Conservation (phyloP, 108 stramenopile species). For the Cyclotella baltica region DNA sequence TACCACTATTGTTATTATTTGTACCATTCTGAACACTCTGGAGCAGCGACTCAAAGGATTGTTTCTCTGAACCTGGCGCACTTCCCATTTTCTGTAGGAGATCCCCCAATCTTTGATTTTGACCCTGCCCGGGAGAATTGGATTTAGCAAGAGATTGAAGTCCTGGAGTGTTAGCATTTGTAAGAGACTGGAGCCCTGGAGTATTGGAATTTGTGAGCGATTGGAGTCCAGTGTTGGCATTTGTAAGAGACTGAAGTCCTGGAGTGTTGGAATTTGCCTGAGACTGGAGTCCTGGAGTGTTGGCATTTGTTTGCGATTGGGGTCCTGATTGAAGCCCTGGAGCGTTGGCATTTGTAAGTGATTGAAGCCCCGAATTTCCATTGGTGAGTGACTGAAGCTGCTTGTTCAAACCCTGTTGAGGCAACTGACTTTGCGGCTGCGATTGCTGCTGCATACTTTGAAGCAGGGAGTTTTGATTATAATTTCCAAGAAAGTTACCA, state of each 20-base stretch:
- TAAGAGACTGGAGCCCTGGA: no score
- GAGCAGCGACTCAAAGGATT: constrained; percentile 18
- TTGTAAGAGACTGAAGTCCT: background rate
- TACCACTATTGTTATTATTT: constrained; percentile 12
- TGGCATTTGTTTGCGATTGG: background rate
- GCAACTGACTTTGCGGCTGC: constrained; percentile 12
- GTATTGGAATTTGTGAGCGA: background rate
- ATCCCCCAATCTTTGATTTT: constrained; percentile 9
- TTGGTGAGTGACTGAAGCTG: background rate
- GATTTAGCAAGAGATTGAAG: background rate
- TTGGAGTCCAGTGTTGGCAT: background rate
- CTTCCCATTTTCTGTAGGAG: constrained; percentile 38
- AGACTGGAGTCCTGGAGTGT: no score
- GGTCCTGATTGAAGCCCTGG: background rate
- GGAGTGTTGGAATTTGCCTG: no score
- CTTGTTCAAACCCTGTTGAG: background rate
- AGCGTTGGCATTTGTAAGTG: background rate
- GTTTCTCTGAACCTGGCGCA: constrained; percentile 3
- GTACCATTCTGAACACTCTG: constrained; percentile 34
- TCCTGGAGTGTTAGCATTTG: no score
- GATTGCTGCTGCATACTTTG: constrained; percentile 22
- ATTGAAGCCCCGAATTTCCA: background rate
- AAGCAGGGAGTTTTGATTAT: constrained; percentile 13
- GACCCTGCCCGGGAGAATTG: background rate
- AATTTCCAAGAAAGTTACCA: background rate